A percentile compares a stretch with the other conserved stretches of the same genome.
These are phyloP conservation scores for Quercus lobata DNA, from an alignment of 331 rosid genomes.

Conservation along the genomic window DNA sequence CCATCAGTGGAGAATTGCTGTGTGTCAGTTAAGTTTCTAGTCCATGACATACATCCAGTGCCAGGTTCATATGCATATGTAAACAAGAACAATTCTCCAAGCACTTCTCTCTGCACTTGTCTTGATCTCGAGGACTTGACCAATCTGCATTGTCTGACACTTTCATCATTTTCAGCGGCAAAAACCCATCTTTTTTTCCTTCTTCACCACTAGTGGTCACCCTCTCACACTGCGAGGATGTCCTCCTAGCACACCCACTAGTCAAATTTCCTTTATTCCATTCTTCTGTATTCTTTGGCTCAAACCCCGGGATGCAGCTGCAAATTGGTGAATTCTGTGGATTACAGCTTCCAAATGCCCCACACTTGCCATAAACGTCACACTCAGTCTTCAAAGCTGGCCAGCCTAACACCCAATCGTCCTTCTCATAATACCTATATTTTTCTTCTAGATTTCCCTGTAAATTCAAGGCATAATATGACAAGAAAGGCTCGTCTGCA, in stretches of 20 bases:
- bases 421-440: neutral
- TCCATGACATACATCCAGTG: conserved; percentile 25
- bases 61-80: conserved; percentile 15
- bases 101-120: conserved; percentile 11
- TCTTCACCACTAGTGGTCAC: neutral
- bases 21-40: conserved; percentile 3
- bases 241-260: conserved; percentile 41
- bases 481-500: conserved; percentile 5
- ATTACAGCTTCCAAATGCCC: conserved; percentile 36
- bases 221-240: conserved; percentile 17
- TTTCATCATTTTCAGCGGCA: conserved; percentile 11
- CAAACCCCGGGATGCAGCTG: conserved; percentile 34
- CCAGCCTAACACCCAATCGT: neutral
- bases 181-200: conserved; percentile 17
- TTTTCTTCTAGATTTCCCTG: conserved; percentile 2
- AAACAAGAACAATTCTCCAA: conserved; percentile 16
- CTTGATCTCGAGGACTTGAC: neutral
- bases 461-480: conserved; percentile 10
- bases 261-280: conserved; percentile 35
- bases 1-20: neutral
- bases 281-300: conserved; percentile 22
- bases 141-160: conserved; percentile 17
- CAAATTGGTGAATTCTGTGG: conserved; percentile 24
- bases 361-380: conserved; percentile 35
- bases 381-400: neutral